Base-by-base conservation (phyloP, 129 eudicot species). In the Calendula officinalis region DNA sequence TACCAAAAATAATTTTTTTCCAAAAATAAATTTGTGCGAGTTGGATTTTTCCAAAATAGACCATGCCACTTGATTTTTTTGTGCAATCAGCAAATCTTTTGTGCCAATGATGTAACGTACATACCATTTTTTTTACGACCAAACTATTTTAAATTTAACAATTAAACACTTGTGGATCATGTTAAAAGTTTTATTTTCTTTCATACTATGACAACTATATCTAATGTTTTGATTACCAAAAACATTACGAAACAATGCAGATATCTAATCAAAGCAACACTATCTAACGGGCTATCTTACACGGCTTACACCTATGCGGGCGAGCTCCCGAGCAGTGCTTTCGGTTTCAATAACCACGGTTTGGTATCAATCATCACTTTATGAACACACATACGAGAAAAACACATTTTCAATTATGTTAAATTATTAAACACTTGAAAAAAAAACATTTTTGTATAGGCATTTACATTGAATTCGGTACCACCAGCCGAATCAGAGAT, bases 261-360 rank as follows among this genome's bases (percentile, higher is more conserved):
- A 45, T 92, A 88, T 77, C 56, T 92, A 81, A 74, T 92, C 27
- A 81, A 70, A 80, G 96, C 82, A 38, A 79, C 68, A 62, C 69
- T 88, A 32, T 17, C 75, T 22, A 66, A 75, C 71, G 96, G 96
- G 39, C 59, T 61, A 14, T 78, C 82, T 15, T 92, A 81, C 75
- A 88, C 95, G 13, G 99, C 99, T 42, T 92, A 92, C 75, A 88
- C 96, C 9, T 92, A 92, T 56, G 99, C 99, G 13, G 97, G 98
- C 27, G 99, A 92, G 80, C 95, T 92, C 27, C 99, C 96, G 1
- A 92, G 99, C 82, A 88, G 99, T 48, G 99, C 96, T 1, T 92
- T 88, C 64, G 99, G 95, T 50, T 92, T 88, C 66, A 92, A 92
- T 64, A 85, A 56, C 75, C 82, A 62, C 52, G 99, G 99, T 64